Base-by-base conservation (phyloP, 2,329 filamentous ascomycete genomes). In the Parastagonospora avenae region DNA sequence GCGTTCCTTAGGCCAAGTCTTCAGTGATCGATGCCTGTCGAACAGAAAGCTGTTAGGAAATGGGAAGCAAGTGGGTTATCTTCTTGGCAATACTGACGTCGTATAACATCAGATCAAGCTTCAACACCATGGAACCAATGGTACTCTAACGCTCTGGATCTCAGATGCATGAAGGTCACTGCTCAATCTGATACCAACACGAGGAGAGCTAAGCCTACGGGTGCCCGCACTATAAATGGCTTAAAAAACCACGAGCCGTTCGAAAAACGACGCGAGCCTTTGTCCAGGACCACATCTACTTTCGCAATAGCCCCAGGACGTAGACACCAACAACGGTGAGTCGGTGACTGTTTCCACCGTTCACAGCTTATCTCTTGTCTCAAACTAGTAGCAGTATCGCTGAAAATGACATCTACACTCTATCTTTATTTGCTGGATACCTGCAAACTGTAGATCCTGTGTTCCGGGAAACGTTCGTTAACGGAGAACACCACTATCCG, bases 201-300 rank as follows among this genome's bases (percentile, higher is more conserved):
- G 44, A 38, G 36, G 52, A 46, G 28, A n/a, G 35, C 33, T 41
- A 46, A 38, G 39, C 47, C 41, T 46, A 63, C 54, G 57, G 53
- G 51, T 60, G 53, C 59, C 62, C 60, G 60, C 57, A 60, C 47
- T 38, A 50, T 37, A 49, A 38, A 54, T 51, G 61, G 35, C 28
- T 40, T 41, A 29, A 32, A 15, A 15, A 36, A 33, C 16, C 28
- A 55, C 59, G 54, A 50, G 59, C 55, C 57, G 64, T 56, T 61
- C 57, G 60, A 58, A 54, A 35, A 50, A 49, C 33, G 46, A 16
- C 39, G 49, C 50, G n/a, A 39, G 30, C 24, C 46, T 51, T 29
- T 40, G 29, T 10, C 41, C 27, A 24, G 27, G 46, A 15, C 16
- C 27, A 46, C 40, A 42, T 46, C 37, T 42, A 35, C 38, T 28